Conservation (phyloP, 2,329 filamentous ascomycete species). For the Pseudogymnoascus sp. region DNA sequence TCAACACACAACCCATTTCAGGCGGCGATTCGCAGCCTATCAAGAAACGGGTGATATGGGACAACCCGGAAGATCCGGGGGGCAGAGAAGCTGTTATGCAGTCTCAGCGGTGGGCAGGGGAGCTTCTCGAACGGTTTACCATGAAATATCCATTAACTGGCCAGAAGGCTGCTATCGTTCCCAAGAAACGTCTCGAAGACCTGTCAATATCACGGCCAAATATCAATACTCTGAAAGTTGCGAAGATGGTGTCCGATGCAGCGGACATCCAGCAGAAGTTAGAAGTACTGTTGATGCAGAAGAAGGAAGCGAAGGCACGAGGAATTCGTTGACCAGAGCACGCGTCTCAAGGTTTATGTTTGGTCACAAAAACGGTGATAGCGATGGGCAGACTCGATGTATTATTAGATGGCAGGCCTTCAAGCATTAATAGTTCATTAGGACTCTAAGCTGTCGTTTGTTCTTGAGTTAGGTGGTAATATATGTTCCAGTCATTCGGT, state of each 20-base stretch:
- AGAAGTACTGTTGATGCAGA: conserved; percentile 19
- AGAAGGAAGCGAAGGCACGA: conserved; percentile 19
- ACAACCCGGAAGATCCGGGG: conserved; percentile 1
- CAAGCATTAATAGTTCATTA: not conserved
- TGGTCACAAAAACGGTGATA: not conserved
- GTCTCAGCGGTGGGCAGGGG: conserved; percentile 5
- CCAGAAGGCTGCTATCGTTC: conserved; percentile 10
- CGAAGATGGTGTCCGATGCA: conserved; percentile 5
- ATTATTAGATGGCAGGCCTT: not conserved
- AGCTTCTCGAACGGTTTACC: conserved; percentile 8
- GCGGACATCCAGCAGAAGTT: conserved; percentile 23
- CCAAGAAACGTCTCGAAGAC: conserved; percentile 9
- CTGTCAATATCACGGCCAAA: not conserved
- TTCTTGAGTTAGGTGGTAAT: not conserved
- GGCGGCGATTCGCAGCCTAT: not conserved
- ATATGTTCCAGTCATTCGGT: not conserved
- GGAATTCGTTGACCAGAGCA: not conserved
- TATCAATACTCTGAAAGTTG: not conserved
- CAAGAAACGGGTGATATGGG: not conserved
- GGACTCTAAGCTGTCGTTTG: not conserved
- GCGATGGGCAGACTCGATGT: not conserved
- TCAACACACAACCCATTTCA: not conserved
- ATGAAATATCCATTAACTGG: conserved; percentile 27
- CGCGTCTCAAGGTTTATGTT: not conserved
- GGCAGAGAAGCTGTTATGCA: not conserved